Conservation (phyloP, 1,139 yeast species). For the Protomyces inundatus region DNA sequence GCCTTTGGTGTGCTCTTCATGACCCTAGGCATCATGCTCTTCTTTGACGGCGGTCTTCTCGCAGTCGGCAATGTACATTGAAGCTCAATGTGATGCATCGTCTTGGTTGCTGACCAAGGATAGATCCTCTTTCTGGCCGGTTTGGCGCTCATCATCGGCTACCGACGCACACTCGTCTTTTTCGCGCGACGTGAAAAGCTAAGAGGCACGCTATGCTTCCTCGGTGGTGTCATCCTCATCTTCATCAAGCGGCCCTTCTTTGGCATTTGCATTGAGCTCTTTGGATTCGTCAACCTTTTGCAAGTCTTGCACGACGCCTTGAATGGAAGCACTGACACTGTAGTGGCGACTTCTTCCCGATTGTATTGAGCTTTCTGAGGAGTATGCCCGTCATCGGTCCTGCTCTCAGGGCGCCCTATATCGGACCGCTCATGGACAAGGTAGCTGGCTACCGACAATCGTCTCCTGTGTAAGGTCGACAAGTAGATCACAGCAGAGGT, state of each 20-base stretch:
- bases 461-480: neutral
- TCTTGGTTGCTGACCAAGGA: neutral
- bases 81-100: neutral
- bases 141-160: conserved; percentile 76
- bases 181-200: conserved; percentile 83
- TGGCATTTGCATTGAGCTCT: conserved; percentile 77
- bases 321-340: neutral
- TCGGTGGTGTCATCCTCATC: conserved; percentile 67
- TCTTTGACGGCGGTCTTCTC: conserved; percentile 82
- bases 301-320: neutral
- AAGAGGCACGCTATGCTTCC: conserved; percentile 78
- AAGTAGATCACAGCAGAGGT: neutral
- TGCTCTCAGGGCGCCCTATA: conserved; percentile 65
- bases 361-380: conserved; percentile 81
- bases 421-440: conserved; percentile 45
- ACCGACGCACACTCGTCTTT: conserved; percentile 73
- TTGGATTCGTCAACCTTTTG: conserved; percentile 82
- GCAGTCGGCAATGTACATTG: conserved; percentile 72
- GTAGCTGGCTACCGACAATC: conserved; percentile 11
- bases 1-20: conserved; percentile 46
- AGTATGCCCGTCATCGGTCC: conserved; percentile 88
- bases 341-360: conserved; percentile 66
- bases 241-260: conserved; percentile 69
- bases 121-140: conserved; percentile 68
- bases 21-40: conserved; percentile 72